Conservation (phyloP, 1,284 basidiomycete species). For the Hemileia vastatrix region DNA sequence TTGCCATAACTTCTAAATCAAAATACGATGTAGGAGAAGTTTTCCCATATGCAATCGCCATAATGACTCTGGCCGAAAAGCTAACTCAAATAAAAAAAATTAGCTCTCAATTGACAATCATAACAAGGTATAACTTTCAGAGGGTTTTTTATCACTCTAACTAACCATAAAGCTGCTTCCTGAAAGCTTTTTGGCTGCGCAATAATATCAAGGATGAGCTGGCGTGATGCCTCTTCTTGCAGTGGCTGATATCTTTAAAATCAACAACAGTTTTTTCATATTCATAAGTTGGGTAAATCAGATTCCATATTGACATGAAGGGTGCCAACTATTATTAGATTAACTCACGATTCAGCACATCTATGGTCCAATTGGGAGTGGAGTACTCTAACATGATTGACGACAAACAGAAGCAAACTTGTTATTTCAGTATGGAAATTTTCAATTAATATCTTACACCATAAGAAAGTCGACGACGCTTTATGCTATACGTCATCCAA, state of each 20-base stretch:
- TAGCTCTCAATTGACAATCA: not conserved
- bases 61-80: conserved; percentile 53
- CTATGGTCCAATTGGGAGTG: conserved; percentile 19
- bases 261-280: not conserved
- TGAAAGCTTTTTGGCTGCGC: conserved; percentile 51
- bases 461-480: too few species aligned
- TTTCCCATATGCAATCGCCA: conserved; percentile 59
- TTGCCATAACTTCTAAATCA: conserved; percentile 54
- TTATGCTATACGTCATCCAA: too few species aligned
- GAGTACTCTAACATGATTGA: too few species aligned
- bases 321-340: not conserved
- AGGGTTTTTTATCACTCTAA: not conserved
- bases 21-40: conserved; percentile 49
- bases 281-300: not conserved
- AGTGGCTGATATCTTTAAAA: conserved; percentile 49
- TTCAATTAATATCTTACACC: too few species aligned
- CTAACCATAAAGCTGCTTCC: conserved; percentile 27
- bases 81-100: not conserved
- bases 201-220: conserved; percentile 53
- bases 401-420: too few species aligned
- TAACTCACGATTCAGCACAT: conserved; percentile 11
- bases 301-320: not conserved
- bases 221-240: conserved; percentile 49
- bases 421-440: too few species aligned
- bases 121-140: too few species aligned